Percentiles rank a stretch among this genome's conserved stretches.
Evolutionary conservation across 78 protist species (phyloP).

Genomic region (Anaeramoeba ignava): DNA sequence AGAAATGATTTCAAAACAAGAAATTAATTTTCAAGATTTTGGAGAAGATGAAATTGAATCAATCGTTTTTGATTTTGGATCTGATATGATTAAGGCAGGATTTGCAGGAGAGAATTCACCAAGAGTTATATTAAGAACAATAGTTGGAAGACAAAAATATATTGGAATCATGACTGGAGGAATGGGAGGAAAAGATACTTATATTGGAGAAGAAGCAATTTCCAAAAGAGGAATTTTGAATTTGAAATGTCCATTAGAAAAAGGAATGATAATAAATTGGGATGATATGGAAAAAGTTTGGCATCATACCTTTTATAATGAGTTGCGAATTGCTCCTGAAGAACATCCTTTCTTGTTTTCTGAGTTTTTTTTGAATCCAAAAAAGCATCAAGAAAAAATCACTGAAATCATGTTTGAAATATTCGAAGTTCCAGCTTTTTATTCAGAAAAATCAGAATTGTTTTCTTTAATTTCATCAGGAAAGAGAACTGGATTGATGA

Average conservation of each 20-base stretch:
- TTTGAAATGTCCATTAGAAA: not conserved
- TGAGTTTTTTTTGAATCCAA: slow-evolving; percentile 10
- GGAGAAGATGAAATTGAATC: too few species aligned
- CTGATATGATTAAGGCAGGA: not conserved
- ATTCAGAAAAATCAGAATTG: slow-evolving; percentile 22
- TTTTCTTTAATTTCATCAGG: slow-evolving; percentile 23
- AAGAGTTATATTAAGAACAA: not conserved
- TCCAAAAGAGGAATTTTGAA: not conserved
- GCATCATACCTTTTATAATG: slow-evolving; percentile 23
- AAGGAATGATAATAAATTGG: slow-evolving; percentile 14
- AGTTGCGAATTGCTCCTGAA: slow-evolving; percentile 10
- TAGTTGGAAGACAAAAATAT: not conserved
- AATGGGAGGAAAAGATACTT: not conserved
- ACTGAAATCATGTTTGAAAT: slow-evolving; percentile 26
- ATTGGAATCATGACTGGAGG: not conserved
- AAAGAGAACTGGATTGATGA: slow-evolving; percentile 24
- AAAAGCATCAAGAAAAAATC: slow-evolving; percentile 6
- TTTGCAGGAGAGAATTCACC: not conserved
- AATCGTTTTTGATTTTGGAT: not conserved
- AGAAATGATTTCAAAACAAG: too few species aligned
- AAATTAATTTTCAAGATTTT: too few species aligned
- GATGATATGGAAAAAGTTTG: slow-evolving; percentile 12
- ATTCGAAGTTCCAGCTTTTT: slow-evolving; percentile 27
- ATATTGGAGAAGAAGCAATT: not conserved
- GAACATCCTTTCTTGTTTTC: slow-evolving; percentile 16